These are phyloP conservation scores for Suillus americanus DNA, from an alignment of 768 basidiomycete genomes.

Conservation along the genomic window DNA sequence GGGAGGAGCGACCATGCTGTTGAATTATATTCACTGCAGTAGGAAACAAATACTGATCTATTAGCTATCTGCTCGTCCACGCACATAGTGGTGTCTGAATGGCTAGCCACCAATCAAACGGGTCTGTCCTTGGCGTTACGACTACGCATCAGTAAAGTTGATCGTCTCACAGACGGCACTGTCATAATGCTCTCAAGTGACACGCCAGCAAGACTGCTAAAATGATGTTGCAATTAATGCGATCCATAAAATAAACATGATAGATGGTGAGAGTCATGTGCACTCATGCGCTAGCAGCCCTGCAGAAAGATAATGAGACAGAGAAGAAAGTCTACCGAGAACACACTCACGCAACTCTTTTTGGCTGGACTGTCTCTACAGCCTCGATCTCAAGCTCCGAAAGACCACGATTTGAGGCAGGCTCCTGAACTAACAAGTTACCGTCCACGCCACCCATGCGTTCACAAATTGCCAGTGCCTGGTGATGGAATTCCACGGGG, in stretches of 20 bases:
- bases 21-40: background rate
- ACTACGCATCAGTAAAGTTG: background rate
- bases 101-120: background rate
- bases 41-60: background rate
- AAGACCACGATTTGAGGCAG: slow-evolving; percentile 1
- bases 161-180: background rate
- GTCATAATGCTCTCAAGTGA: background rate
- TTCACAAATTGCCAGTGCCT: slow-evolving; percentile 27
- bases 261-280: background rate
- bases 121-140: background rate
- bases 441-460: slow-evolving; percentile 31
- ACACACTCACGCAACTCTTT: slow-evolving; percentile 24
- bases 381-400: slow-evolving; percentile 8
- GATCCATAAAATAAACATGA: slow-evolving; percentile 2
- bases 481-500: slow-evolving; percentile 30
- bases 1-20: slow-evolving; percentile 16
- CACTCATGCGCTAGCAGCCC: slow-evolving; percentile 1
- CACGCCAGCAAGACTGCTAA: background rate
- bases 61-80: background rate
- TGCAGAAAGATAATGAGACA: background rate
- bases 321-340: background rate
- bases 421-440: slow-evolving; percentile 12
- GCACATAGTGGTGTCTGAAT: background rate
- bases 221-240: background rate
- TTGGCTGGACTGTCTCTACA: slow-evolving; percentile 9